Evolutionary conservation across 805 yeast genomes (phyloP), one percentile per base, ranked within the genome.

Genomic region (Metschnikowia similis): DNA sequence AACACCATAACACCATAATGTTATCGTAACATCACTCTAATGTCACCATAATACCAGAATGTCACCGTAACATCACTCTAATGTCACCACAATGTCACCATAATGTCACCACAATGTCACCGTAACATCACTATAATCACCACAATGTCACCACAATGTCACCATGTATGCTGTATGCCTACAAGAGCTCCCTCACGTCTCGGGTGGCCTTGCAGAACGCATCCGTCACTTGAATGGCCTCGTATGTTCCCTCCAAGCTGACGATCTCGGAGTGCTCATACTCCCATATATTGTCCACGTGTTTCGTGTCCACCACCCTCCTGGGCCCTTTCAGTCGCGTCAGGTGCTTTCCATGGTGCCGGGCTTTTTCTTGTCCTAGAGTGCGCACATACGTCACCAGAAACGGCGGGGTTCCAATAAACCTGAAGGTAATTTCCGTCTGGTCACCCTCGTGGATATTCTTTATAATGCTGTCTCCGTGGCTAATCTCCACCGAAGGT

Each of bases 361-460:
- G 57, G 7, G 54, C 50, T 14, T 54, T 55, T 11, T 49, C 57
- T 14, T 65, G 62, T 43, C 77, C 78, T 48, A 81, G 79, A 6
- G 87, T 84, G 62, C 98, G 79, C 8, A 86, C 86, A 63, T 91
- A 94, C 1, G 91, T 87, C 56, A 94, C 76, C 37, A 84, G 73
- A 71, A 92, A 94, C 10, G 99, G 99, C 9, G 98, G 96, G 0
- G 83, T 80, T 13, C 99, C 99, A 32, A 80, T 79, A 60, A 94
- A 87, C 17, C 82, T 78, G 69, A 94, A 92, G 2, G 79, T 79
- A 43, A 94, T 82, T 63, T 90, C 96, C 1, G 95, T 91, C 61
- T 87, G 88, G 56, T 94, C 99, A 42, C 98, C 99, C 63, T 89
- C 96, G 60, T 90, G 96, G 39, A 94, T 87, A 65, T 89, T 92